Evolutionary conservation across 176 grass and related monocot genomes (phyloP), one percentile per base, ranked within the genome.

Genomic region (Elaeis guineensis): DNA sequence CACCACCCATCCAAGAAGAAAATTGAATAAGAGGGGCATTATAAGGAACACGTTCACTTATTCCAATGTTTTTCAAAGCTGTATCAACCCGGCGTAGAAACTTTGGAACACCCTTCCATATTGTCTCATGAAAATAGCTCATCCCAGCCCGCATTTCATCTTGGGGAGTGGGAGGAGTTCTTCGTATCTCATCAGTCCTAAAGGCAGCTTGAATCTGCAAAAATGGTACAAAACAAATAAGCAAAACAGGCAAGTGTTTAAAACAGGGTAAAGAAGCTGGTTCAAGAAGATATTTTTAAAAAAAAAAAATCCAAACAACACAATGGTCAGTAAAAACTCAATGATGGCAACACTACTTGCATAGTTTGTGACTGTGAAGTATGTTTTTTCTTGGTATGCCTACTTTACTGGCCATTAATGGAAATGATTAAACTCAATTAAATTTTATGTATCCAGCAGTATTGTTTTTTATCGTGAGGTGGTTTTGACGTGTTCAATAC

Each of bases 121-220:
- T 96, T 48, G 92, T 90, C 69, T 96, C 92, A 57, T 96, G 92
- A 50, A 96, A 96, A 74, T 96, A 96, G 77, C 92, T 96, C 92
- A 96, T 83, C 70, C 92, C 92, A 49, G 80, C 80, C 58, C 87
- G 83, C 77, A 79, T 96, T 85, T 96, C 92, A 69, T 96, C 92
- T 67, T 97, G 92, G 3, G 92, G 92, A 50, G 92, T 97, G 16
- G 87, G 92, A 77, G 86, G 81, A 15, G 87, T 61, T 52, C 91
- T 74, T 66, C 86, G 63, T 64, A 95, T 95, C 80, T 95, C 91
- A 70, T 95, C 91, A 44, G 91, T 95, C 73, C 91, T 87, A 62
- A 95, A 95, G 39, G 83, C 86, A 66, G 91, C 91, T 87, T 95
- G 91, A 79, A 95, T 95, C 91, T 95, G 69, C 55, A 62, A 12